Evolutionary conservation across 805 yeast genomes (phyloP), one percentile per base, ranked within the genome.

Genomic region (Clavispora fructus): DNA sequence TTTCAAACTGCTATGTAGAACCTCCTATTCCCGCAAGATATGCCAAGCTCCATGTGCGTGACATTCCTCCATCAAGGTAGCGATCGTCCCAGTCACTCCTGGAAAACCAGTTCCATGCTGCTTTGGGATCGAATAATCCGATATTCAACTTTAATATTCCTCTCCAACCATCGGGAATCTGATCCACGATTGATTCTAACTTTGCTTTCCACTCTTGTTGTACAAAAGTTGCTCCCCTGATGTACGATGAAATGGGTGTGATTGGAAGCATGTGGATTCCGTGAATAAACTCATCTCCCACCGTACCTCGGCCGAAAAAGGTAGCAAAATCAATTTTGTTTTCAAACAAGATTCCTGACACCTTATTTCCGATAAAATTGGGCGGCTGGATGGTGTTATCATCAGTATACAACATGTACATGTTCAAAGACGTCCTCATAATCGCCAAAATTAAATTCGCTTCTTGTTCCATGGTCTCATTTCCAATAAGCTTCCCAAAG

Each of bases 1-100:
- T 6, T 29, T 6, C n/a, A 29, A 10, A 29, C 35, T 12, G 35
- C 25, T 33, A 50, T 16, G 45, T 33, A 7, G 57, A 54, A 13
- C 45, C 58, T 6, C 69, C 71, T 42, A 71, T 62, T 17, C 77
- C 83, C 7, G 79, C 96, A 40, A 87, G 74, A 53, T 78, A 87
- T 0, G 95, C 82, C 51, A 90, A 69, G 11, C 91, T 83, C 95
- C 96, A 90, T 0, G 97, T 85, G 51, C 82, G 69, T 26, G 92
- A 82, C 74, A 89, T 92, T 2, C 97, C 97, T 47, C 79, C 79
- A 58, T 91, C 97, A 41, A 91, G 77, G 52, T 74, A 76, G 4
- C 62, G 56, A n/a, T 69, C 67, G 39, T 70, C 60, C 75, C 87
- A 90, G 45, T 67, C 68, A 6, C 69, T 54, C 30, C 77, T 60